Base-by-base conservation (phyloP, 345 rosid species). In the Aegle marmelos region DNA sequence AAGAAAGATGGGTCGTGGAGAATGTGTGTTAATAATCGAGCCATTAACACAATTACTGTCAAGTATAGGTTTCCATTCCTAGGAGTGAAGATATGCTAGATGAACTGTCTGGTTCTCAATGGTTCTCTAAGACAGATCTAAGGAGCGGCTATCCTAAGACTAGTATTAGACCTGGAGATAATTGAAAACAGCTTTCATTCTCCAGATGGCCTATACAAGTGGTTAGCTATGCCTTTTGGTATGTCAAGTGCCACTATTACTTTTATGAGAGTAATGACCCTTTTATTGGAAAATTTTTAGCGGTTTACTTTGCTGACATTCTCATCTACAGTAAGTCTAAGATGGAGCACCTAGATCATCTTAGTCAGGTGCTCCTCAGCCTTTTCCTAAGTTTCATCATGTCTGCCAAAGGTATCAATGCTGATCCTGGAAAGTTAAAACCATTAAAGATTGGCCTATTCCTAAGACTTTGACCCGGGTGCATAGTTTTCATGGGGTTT, bases 221-320 rank as follows among this genome's bases (percentile, higher is more conserved):
- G 14, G 14, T 8, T 10, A 8, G 48, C 7, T 2, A 41, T 41
- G 48, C 13, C 67, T 16, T 62, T 62, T 62, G 36, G 22, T 3
- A 3, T 62, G 7, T 28, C 9, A 11, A 13, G 28, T 62, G 36
- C 37, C 0, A 16, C 60, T 4, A 77, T 28, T 36, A 68, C 68
- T 2, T 39, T 69, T 27, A 70, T 68, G 22, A 21, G 72, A 9
- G 2, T 72, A 0, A 79, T 72, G 24, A 72, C 13, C 1, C 36
- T 1, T 70, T 78, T 22, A 6, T 78, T 1, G 24, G 62, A 1
- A 78, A 59, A 7, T 70, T 78, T 70, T 0, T 70, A 2, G 50
- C 60, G 1, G 45, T 70, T 7, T 60, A 79, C 2, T 64, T 76
- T 50, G 50, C 65, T 19, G 71, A 76, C 7, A 76, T 76, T 14